Evolutionary conservation across 2,329 filamentous ascomycete genomes (phyloP), one percentile per base, ranked within the genome.

Genomic region (Chalara sp.): DNA sequence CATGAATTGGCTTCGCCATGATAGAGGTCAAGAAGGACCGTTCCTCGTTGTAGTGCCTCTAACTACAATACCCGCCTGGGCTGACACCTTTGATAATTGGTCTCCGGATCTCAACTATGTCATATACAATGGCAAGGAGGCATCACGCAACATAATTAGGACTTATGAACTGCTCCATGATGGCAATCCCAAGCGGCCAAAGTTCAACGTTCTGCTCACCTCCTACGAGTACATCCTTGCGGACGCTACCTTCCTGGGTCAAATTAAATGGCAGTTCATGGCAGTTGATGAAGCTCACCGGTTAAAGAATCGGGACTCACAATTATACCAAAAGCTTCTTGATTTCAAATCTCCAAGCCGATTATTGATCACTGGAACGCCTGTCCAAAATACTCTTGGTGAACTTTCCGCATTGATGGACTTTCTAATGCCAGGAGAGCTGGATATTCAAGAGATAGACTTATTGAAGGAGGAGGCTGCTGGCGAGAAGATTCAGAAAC

Each of bases 31-130:
- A 67, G 88, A 97, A 68, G 93, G 93, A 0, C 93, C 93, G 0
- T 97, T 96, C 64, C 81, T 99, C 42, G 92, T 97, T 53, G 89
- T 97, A n/a, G 93, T 96, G 6, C 93, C 93, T 31, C 78, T 99
- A 29, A 97, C 92, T 54, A 96, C 95, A 45, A 96, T 99, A 72
- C 92, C 93, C 6, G 90, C 93, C 2, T 99, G 93, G 93, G 93
- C 89, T 44, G 93, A 99, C 64, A 99, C 93, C 0, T 96, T 99
- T 69, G 93, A 96, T 68, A 77, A 87, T 57, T 99, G 93, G 93
- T 84, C 93, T 3, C 93, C 93, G 0, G 92, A 97, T 65, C 71
- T 97, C 56, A 97, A 99, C 68, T 97, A 96, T 68, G 88, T 99
- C 52, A 89, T 96, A 48, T 99, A 99, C 68, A 89, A 92, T 48